Percentiles rank a stretch among this genome's conserved stretches.
phyloP scores from a whole-genome alignment of 768 basidiomycete genomes.

The Mycena leptocephala region DNA sequence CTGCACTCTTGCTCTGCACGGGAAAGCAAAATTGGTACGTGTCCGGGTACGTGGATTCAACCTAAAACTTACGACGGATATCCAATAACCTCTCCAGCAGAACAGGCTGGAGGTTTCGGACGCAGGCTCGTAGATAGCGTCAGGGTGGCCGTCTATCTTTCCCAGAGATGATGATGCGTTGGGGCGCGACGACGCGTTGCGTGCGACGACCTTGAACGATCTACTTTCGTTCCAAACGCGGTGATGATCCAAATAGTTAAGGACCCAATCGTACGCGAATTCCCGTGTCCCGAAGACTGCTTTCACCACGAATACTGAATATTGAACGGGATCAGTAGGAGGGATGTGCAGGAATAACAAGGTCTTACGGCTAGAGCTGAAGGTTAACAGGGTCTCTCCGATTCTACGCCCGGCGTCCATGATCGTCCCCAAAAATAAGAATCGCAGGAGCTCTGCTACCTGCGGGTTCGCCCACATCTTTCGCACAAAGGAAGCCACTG shows the following conservation, averaged over 20 bases:
- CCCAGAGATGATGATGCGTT: not conserved
- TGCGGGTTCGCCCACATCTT: slow-evolving; percentile 20
- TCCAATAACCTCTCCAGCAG: slow-evolving; percentile 33
- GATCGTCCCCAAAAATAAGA: slow-evolving; percentile 26
- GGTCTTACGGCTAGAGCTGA: not conserved
- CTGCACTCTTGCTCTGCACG: slow-evolving; percentile 19
- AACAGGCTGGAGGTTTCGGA: slow-evolving; percentile 1
- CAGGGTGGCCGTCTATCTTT: slow-evolving; percentile 23
- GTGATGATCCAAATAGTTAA: slow-evolving; percentile 29
- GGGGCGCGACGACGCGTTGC: slow-evolving; percentile 24
- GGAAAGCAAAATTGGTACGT: too few relatives aligned
- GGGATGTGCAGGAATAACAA: not conserved
- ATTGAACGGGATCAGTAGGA: not conserved
- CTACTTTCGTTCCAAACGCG: slow-evolving; percentile 35
- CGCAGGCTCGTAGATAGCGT: slow-evolving; percentile 27
- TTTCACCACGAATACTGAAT: slow-evolving; percentile 23
- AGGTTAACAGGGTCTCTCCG: not conserved
- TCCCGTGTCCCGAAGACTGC: slow-evolving; percentile 25
- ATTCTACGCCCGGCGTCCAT: slow-evolving; percentile 15
- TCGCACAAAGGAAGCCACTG: not conserved
- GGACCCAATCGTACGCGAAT: slow-evolving; percentile 35
- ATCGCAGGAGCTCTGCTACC: slow-evolving; percentile 7
- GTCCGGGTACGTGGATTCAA: too few relatives aligned
- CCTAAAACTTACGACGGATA: slow-evolving; percentile 17
- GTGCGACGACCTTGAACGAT: slow-evolving; percentile 32